phyloP scores from a whole-genome alignment of 2,329 filamentous ascomycete species.

The Knoxdaviesia proteae region DNA sequence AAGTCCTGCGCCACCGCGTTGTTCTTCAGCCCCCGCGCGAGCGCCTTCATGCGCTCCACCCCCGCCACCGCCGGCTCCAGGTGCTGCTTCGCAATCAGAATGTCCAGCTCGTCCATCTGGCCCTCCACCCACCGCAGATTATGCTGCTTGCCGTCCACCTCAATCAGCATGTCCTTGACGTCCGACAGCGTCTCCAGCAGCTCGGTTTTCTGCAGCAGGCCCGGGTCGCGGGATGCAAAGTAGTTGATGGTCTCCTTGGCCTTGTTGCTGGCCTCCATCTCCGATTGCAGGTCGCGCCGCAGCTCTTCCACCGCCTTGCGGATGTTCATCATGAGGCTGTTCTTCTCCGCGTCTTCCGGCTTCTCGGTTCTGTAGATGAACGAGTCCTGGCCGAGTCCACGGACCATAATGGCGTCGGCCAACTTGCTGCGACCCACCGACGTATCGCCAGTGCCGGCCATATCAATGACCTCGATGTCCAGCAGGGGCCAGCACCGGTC shows the following conservation, averaged over 20 bases:
- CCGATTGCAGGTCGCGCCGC: conserved; percentile 63
- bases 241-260: conserved; percentile 71
- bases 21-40: conserved; percentile 63
- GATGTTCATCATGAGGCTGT: conserved; percentile 65
- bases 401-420: conserved; percentile 73
- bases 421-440: conserved; percentile 37
- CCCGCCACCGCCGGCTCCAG: conserved; percentile 69
- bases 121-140: conserved; percentile 89
- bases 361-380: conserved; percentile 90
- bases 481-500: conserved; percentile 87
- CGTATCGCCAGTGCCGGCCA: conserved; percentile 45
- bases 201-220: conserved; percentile 58
- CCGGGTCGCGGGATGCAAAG: conserved; percentile 59
- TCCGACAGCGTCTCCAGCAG: conserved; percentile 59
- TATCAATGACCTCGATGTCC: conserved; percentile 82
- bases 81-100: conserved; percentile 76
- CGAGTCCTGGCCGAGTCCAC: conserved; percentile 67
- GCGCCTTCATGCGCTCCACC: conserved; percentile 65
- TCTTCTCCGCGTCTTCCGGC: conserved; percentile 58
- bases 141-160: conserved; percentile 91
- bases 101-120: conserved; percentile 90
- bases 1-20: conserved; percentile 80
- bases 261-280: conserved; percentile 73
- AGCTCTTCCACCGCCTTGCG: conserved; percentile 85
- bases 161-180: conserved; percentile 74